Evolutionary conservation across 2,329 filamentous ascomycete genomes (phyloP).

Genomic region (Venturia effusa): DNA sequence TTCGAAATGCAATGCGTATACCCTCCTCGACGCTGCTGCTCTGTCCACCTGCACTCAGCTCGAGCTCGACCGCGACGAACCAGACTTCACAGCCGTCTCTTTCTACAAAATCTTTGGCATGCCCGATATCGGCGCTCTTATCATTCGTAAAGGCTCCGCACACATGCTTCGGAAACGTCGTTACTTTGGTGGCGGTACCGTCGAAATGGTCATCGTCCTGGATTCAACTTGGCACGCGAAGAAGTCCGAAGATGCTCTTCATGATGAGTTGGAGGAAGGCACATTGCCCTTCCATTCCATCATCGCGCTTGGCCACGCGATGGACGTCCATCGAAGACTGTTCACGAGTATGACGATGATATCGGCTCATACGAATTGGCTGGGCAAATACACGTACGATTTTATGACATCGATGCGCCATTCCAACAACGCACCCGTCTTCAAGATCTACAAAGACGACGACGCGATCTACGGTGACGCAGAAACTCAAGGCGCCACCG

Average conservation of each 20-base stretch:
- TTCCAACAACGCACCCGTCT: constrained; percentile 40
- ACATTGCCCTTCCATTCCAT: constrained; percentile 57
- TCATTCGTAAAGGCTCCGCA: constrained; percentile 46
- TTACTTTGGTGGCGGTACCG: constrained; percentile 61
- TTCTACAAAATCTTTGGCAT: constrained; percentile 61
- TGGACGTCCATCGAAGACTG: constrained; percentile 44
- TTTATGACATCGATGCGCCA: constrained; percentile 40
- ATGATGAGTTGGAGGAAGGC: constrained; percentile 56
- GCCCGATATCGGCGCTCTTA: constrained; percentile 49
- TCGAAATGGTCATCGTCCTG: constrained; percentile 46
- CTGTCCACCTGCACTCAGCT: constrained; percentile 52
- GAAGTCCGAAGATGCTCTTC: constrained; percentile 36
- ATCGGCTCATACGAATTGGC: constrained; percentile 45
- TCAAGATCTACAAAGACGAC: constrained; percentile 45
- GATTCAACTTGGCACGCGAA: constrained; percentile 44
- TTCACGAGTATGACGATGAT: constrained; percentile 50
- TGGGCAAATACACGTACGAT: constrained; percentile 40
- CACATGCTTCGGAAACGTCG: constrained; percentile 43
- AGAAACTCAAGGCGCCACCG: constrained; percentile 46
- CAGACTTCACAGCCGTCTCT: constrained; percentile 51
- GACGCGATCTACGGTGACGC: constrained; percentile 40
- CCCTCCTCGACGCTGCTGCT: constrained; percentile 52
- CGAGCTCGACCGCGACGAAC: constrained; percentile 43
- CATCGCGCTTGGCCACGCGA: constrained; percentile 49
- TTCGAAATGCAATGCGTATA: constrained; percentile 26